Evolutionary conservation across 805 yeast genomes (phyloP), one percentile per base, ranked within the genome.

Genomic region (Ogataea zsoltii): DNA sequence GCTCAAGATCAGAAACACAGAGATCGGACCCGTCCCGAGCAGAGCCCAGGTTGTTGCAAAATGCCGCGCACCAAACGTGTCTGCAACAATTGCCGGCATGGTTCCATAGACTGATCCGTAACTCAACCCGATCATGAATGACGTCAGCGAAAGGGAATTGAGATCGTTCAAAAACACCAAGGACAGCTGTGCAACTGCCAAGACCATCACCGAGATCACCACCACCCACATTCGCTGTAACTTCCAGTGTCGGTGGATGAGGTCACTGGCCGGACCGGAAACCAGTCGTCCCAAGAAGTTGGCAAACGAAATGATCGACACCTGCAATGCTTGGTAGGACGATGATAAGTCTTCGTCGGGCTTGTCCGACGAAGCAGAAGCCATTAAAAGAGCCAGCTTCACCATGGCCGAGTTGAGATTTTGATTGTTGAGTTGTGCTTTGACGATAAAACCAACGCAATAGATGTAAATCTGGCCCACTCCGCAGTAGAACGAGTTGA

Each of bases 41-140:
- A 85, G 65, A 0, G 92, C 89, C 92, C 94, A 86, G 1, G 83
- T 73, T 0, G 91, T 83, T 17, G 89, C 80, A 60, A 84, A 86
- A 0, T 80, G 75, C 6, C 66, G 71, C 0, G 87, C 75, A 2
- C 91, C 91, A 66, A 84, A 85, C 12, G 72, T 68, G 51, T 86
- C 95, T 0, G 90, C 90, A 23, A 85, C 72, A 2, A 84, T 73
- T 1, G 91, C 85, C 3, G 95, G 95, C 60, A 82, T 82, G 0
- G 84, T 77, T 0, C 92, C 92, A 66, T 82, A 85, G 3, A 79
- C 64, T 21, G 85, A 70, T 0, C 95, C 95, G 65, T 83, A 86
- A 16, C 87, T 75, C 26, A 72, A 68, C 0, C 94, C 94, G 43
- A 79, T 71, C 4, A 82, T 57, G 3, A 74, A 65, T 0, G 90